phyloP scores from a whole-genome alignment of 371 early-diverging fungal species.

The Mucor plumbeus region DNA sequence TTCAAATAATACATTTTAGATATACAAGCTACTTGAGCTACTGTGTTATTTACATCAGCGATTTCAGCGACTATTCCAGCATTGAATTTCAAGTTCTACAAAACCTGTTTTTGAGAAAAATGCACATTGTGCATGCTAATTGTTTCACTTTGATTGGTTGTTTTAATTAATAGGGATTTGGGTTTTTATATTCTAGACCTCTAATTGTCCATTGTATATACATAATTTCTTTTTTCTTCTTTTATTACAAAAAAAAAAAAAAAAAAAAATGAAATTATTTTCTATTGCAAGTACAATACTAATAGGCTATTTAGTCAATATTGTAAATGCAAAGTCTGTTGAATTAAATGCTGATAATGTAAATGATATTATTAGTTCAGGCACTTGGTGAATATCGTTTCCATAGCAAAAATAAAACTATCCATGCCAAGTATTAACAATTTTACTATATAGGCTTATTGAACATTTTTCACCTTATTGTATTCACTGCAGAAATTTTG shows the following conservation, averaged over 20 bases:
- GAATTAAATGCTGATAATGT: slow-evolving; percentile 26
- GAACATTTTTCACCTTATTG: slow-evolving; percentile 49
- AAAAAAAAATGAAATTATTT: slow-evolving; percentile 12
- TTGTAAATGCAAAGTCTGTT: slow-evolving; percentile 22
- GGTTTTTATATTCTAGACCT: background rate
- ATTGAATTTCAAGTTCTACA: background rate
- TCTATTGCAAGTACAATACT: background rate
- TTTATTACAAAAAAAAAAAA: background rate
- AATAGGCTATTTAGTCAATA: slow-evolving; percentile 2
- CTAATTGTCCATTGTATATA: too few species aligned
- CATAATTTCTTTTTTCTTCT: background rate
- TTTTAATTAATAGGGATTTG: too few species aligned
- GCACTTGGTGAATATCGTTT: slow-evolving; percentile 28
- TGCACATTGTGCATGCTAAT: background rate
- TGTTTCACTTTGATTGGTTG: background rate
- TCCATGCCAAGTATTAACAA: background rate
- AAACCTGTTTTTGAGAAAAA: background rate
- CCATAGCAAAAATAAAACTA: background rate
- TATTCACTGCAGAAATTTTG: slow-evolving; percentile 39
- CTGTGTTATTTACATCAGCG: too few species aligned
- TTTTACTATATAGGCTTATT: slow-evolving; percentile 37
- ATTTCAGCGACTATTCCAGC: too few species aligned
- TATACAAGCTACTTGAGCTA: too few species aligned
- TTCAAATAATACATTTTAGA: too few species aligned
- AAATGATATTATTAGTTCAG: slow-evolving; percentile 15